Conservation (phyloP, 352 stramenopile genomes). For the Globisporangium orthogonon region DNA sequence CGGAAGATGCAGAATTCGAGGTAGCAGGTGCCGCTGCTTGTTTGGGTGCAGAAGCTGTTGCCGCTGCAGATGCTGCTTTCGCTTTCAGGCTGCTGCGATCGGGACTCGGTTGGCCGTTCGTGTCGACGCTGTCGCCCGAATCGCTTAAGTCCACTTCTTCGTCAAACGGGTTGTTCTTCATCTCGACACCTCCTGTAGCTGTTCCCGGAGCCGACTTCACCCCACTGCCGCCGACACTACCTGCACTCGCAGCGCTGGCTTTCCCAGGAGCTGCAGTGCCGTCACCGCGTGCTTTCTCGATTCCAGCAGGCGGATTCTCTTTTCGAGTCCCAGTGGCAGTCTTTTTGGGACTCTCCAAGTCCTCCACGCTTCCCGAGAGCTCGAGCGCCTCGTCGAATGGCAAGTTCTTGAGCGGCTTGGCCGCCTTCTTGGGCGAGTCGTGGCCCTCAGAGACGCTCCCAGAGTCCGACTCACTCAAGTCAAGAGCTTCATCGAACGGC, state of each 20-base stretch:
- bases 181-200: slow-evolving; percentile 25
- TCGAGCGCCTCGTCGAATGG: slow-evolving; percentile 81
- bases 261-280: not conserved
- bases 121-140: slow-evolving; percentile 81
- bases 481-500: slow-evolving; percentile 83
- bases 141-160: slow-evolving; percentile 85
- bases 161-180: slow-evolving; percentile 85
- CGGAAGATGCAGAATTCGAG: not conserved
- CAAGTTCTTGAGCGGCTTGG: slow-evolving; percentile 62
- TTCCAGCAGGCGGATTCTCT: slow-evolving; percentile 2
- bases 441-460: slow-evolving; percentile 35
- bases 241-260: slow-evolving; percentile 2
- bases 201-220: slow-evolving; percentile 10
- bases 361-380: slow-evolving; percentile 71
- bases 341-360: slow-evolving; percentile 60
- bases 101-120: slow-evolving; percentile 61
- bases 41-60: slow-evolving; percentile 7
- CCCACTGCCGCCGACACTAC: not conserved
- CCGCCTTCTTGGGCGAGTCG: slow-evolving; percentile 58
- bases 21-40: slow-evolving; percentile 2
- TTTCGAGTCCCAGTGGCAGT: slow-evolving; percentile 1
- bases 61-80: slow-evolving; percentile 11
- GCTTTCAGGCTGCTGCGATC: slow-evolving; percentile 39
- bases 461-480: slow-evolving; percentile 78
- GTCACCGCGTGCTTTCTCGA: slow-evolving; percentile 1